Conservation (phyloP, 2,329 filamentous ascomycete species). For the Claviceps sp. region DNA sequence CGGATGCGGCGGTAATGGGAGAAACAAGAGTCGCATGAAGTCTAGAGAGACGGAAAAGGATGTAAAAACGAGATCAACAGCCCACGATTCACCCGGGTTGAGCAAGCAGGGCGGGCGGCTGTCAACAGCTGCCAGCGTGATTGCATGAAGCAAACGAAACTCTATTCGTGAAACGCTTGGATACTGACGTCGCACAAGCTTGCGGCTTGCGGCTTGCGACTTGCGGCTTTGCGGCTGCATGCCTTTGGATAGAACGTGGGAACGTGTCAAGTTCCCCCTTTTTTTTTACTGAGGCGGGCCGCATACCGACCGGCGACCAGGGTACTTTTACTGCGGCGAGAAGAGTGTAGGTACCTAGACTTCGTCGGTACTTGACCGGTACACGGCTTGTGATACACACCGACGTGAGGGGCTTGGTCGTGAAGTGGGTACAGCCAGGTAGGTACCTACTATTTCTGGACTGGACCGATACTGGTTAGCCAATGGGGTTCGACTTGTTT, state of each 20-base stretch:
- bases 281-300: too few relatives aligned
- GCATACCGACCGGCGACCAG: too few relatives aligned
- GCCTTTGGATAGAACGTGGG: neutral
- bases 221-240: neutral
- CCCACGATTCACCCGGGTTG: neutral
- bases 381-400: too few relatives aligned
- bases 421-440: neutral
- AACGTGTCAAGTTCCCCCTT: neutral
- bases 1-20: neutral
- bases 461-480: neutral
- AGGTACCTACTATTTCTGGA: neutral
- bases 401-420: too few relatives aligned
- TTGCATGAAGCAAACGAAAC: neutral
- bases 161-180: neutral
- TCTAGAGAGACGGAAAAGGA: neutral
- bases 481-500: neutral
- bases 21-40: neutral
- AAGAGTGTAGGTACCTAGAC: too few relatives aligned
- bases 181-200: neutral
- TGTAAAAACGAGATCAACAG: neutral
- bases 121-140: conserved; percentile 1
- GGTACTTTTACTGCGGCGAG: too few relatives aligned
- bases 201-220: too few relatives aligned
- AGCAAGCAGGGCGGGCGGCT: neutral
- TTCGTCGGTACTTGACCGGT: too few relatives aligned